Evolutionary conservation across 495 filamentous ascomycete species (phyloP).

Genomic region (Parachaetomium inaequale): DNA sequence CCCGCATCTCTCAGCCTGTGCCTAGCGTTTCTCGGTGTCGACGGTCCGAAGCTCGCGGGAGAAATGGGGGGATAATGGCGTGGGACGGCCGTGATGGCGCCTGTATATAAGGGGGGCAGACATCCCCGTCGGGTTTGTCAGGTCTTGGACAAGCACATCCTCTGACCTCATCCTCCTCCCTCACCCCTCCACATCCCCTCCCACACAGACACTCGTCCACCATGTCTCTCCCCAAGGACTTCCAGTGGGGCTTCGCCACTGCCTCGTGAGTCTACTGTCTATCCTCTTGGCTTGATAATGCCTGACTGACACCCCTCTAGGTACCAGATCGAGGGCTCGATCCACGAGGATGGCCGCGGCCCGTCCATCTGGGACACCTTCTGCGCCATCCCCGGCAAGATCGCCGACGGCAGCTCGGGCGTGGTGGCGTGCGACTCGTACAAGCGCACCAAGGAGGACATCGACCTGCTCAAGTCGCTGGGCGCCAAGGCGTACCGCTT

Average conservation of each 20-base stretch:
- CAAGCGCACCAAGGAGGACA: constrained; percentile 68
- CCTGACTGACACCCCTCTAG: constrained; percentile 31
- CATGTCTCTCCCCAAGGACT: constrained; percentile 65
- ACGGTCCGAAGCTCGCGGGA: constrained; percentile 47
- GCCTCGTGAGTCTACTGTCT: constrained; percentile 54
- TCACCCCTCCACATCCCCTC: not conserved
- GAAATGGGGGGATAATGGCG: constrained; percentile 36
- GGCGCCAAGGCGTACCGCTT: constrained; percentile 68
- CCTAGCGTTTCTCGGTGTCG: constrained; percentile 45
- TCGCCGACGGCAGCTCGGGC: constrained; percentile 65
- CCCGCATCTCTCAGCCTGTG: constrained; percentile 31
- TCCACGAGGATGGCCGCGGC: constrained; percentile 63
- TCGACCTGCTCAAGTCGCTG: constrained; percentile 63
- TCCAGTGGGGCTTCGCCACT: constrained; percentile 80
- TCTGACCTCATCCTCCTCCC: constrained; percentile 6
- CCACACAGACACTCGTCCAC: constrained; percentile 16
- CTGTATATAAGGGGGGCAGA: constrained; percentile 27
- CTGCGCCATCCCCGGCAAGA: constrained; percentile 69
- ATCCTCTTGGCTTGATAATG: not conserved
- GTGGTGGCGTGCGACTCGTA: constrained; percentile 74
- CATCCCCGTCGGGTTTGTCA: not conserved
- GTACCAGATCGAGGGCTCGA: constrained; percentile 74
- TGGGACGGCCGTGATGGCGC: constrained; percentile 24
- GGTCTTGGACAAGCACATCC: not conserved
- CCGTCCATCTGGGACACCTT: constrained; percentile 78